Percentiles rank a stretch among this genome's conserved stretches.
Evolutionary conservation across 2,329 filamentous ascomycete species (phyloP).

Genomic region (Fusarium sp.): DNA sequence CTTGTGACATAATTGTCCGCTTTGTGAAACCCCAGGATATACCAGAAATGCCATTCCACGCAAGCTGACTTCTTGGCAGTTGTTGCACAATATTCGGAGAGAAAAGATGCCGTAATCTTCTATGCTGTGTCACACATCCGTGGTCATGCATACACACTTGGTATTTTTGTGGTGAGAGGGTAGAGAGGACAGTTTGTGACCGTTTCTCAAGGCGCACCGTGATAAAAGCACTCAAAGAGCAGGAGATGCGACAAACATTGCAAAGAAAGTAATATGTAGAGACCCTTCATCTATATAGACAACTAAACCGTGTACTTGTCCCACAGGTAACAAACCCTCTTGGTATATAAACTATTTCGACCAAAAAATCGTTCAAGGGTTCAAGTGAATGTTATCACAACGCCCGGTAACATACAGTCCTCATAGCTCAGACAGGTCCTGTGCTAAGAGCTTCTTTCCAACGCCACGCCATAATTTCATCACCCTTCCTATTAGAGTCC

Average conservation of each 20-base stretch:
- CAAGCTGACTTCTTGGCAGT: not conserved
- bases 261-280: not conserved
- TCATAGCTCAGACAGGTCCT: too few species aligned
- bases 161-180: not conserved
- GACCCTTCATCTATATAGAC: too few species aligned
- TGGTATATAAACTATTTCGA: not conserved
- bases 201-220: not conserved
- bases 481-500: not conserved
- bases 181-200: not conserved
- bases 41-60: not conserved
- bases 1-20: conserved; percentile 4
- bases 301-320: not conserved
- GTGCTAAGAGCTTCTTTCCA: not conserved
- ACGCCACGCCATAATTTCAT: conserved; percentile 6
- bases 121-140: not conserved
- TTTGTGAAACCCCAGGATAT: not conserved
- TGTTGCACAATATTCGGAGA: not conserved
- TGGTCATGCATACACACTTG: conserved; percentile 6
- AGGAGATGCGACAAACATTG: not conserved
- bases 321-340: not conserved
- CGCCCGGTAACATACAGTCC: not conserved
- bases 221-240: too few species aligned
- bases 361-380: not conserved
- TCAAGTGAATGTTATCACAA: conserved; percentile 9
- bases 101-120: conserved; percentile 1